Evolutionary conservation across 805 yeast genomes (phyloP).

Genomic region (Blastobotrys americana): DNA sequence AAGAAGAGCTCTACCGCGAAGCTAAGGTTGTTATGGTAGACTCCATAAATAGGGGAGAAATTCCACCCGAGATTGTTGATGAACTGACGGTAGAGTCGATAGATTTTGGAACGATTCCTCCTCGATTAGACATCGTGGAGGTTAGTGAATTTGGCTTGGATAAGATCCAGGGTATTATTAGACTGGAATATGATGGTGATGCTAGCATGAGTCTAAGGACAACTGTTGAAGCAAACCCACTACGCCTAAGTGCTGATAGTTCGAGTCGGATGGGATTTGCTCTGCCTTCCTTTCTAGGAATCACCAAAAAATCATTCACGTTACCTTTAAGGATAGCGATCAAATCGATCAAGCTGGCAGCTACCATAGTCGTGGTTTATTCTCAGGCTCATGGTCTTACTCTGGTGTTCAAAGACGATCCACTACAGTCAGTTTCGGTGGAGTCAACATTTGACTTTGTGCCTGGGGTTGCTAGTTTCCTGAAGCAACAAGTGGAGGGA

Average conservation of each 20-base stretch:
- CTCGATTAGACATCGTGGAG: slow-evolving; percentile 66
- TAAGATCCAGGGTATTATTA: slow-evolving; percentile 57
- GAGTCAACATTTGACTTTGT: slow-evolving; percentile 27
- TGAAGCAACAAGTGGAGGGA: slow-evolving; percentile 19
- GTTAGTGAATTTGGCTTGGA: slow-evolving; percentile 62
- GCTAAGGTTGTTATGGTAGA: slow-evolving; percentile 36
- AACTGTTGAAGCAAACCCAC: slow-evolving; percentile 68
- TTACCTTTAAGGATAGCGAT: slow-evolving; percentile 26
- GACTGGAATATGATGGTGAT: slow-evolving; percentile 66
- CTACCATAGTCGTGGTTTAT: slow-evolving; percentile 27
- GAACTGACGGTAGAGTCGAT: slow-evolving; percentile 56
- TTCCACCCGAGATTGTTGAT: slow-evolving; percentile 29
- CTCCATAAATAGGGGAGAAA: slow-evolving; percentile 27
- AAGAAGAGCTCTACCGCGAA: slow-evolving; percentile 53
- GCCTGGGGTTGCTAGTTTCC: slow-evolving; percentile 26
- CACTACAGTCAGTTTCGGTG: slow-evolving; percentile 24
- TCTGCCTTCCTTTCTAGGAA: slow-evolving; percentile 21
- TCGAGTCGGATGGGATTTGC: slow-evolving; percentile 15
- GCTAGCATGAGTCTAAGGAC: slow-evolving; percentile 65
- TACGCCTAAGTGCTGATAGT: slow-evolving; percentile 36
- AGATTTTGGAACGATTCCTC: slow-evolving; percentile 67
- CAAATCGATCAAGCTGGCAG: slow-evolving; percentile 18
- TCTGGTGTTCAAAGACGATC: slow-evolving; percentile 27
- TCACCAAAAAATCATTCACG: slow-evolving; percentile 21
- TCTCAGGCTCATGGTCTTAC: slow-evolving; percentile 26